These are phyloP conservation scores for Trichoderma simmonsii DNA, from an alignment of 2,329 filamentous ascomycete species.

Conservation along the genomic window DNA sequence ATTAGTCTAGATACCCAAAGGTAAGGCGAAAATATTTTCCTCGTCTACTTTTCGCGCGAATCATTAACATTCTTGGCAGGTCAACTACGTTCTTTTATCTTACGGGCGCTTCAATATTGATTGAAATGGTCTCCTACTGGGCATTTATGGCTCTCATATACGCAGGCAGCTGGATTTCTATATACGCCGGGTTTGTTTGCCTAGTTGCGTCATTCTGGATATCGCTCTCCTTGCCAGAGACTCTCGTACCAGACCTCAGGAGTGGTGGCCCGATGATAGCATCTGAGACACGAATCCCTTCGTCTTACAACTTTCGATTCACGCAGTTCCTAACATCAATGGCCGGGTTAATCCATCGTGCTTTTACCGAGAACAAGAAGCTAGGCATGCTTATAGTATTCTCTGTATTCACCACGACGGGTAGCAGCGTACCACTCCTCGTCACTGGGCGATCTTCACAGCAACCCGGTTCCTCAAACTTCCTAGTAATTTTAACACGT, in stretches of 20 bases:
- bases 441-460: not conserved
- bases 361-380: not conserved
- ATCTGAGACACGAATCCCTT: not conserved
- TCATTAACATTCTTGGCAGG: constrained; percentile 1
- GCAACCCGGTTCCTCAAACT: not conserved
- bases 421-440: constrained; percentile 2
- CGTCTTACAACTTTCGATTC: not conserved
- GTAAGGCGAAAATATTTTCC: not conserved
- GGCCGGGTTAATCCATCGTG: not conserved
- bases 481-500: not conserved
- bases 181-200: constrained; percentile 3
- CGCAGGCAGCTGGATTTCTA: not conserved
- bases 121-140: not conserved
- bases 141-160: not conserved
- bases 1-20: not conserved
- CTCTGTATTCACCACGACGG: not conserved
- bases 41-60: not conserved
- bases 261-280: not conserved
- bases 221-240: constrained; percentile 2
- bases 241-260: not conserved
- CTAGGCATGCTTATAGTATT: constrained; percentile 3
- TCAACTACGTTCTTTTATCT: constrained; percentile 6
- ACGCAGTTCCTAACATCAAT: not conserved
- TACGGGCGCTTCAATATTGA: not conserved
- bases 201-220: not conserved